A percentile compares a stretch with the other conserved stretches of the same genome.
Conservation (phyloP, 257 asterid genomes). For the Cordia subcordata region DNA sequence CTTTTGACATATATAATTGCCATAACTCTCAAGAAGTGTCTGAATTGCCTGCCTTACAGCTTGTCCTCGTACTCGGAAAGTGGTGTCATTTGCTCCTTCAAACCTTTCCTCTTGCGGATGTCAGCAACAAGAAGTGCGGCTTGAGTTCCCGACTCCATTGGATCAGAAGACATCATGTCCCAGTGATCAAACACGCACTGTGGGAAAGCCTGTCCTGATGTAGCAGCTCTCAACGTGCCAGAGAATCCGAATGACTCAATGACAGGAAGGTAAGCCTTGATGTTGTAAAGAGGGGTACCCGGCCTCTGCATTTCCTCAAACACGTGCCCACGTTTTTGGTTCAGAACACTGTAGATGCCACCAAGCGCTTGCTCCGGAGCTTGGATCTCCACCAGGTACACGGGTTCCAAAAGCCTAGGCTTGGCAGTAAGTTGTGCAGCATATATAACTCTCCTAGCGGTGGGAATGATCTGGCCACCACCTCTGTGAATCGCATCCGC, state of each 20-base stretch:
- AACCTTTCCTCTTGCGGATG: slow-evolving; percentile 41
- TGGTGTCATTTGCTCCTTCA: slow-evolving; percentile 39
- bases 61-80: slow-evolving; percentile 36
- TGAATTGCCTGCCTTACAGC: slow-evolving; percentile 19
- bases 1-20: too few species aligned
- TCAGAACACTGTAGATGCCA: slow-evolving; percentile 40
- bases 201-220: slow-evolving; percentile 44
- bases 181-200: slow-evolving; percentile 42
- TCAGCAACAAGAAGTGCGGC: slow-evolving; percentile 28
- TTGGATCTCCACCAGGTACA: slow-evolving; percentile 40
- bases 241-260: slow-evolving; percentile 39
- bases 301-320: slow-evolving; percentile 48
- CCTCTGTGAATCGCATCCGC: slow-evolving; percentile 48
- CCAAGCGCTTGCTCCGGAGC: slow-evolving; percentile 43
- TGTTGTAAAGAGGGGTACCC: slow-evolving; percentile 41
- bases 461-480: slow-evolving; percentile 45
- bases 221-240: slow-evolving; percentile 36
- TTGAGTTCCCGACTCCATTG: slow-evolving; percentile 25
- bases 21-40: too few species aligned
- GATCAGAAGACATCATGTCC: slow-evolving; percentile 42
- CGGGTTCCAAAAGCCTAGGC: slow-evolving; percentile 40
- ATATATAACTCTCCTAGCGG: slow-evolving; percentile 43
- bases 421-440: slow-evolving; percentile 45
- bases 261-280: slow-evolving; percentile 45
- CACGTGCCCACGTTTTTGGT: slow-evolving; percentile 47